Evolutionary conservation across 148 eudicot species (phyloP).

Genomic region (Salicornia ramosissima): DNA sequence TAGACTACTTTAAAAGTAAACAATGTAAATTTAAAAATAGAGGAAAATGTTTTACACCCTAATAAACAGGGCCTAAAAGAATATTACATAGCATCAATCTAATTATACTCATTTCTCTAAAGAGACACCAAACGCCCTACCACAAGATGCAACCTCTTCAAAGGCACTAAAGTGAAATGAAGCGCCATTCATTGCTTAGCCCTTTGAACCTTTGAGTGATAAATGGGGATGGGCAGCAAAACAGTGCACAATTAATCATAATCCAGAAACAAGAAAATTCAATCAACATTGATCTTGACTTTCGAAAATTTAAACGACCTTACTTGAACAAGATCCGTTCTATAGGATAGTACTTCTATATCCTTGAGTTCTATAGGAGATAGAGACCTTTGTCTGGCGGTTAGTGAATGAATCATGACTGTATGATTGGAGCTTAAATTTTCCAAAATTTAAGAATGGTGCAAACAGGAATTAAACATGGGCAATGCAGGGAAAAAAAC

Average conservation of each 20-base stretch:
- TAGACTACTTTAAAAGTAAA: no score
- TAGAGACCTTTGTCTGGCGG: no score
- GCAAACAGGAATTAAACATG: not conserved
- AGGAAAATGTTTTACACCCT: not conserved
- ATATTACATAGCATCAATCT: not conserved
- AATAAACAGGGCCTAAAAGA: not conserved
- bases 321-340: no score
- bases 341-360: no score
- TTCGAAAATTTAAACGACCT: no score
- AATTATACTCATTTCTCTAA: not conserved
- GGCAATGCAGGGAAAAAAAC: not conserved
- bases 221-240: not conserved
- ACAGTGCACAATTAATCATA: not conserved
- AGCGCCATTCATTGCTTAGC: not conserved
- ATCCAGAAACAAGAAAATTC: not conserved
- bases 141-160: constrained; percentile 5
- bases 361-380: no score
- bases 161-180: not conserved
- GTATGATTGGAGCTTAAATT: no score
- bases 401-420: no score
- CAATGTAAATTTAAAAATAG: no score
- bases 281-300: not conserved
- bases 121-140: not conserved
- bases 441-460: not conserved
- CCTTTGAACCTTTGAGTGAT: not conserved